Conservation (phyloP, 225 moss, liverwort and hornwort genomes). For the Takakia lepidozioides region DNA sequence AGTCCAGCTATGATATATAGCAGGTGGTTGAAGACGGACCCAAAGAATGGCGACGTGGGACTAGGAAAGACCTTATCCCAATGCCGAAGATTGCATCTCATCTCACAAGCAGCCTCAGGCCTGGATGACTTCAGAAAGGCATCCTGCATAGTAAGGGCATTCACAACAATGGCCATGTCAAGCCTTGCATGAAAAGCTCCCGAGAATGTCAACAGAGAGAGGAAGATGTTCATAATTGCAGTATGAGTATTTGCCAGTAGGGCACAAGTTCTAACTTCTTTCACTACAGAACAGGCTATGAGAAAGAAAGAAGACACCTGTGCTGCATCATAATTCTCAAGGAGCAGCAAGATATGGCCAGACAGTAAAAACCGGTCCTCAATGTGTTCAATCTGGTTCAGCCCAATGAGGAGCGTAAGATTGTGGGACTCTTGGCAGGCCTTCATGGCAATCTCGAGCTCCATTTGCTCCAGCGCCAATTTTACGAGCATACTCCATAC, state of each 20-base stretch:
- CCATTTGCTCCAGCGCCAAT: conserved; percentile 34
- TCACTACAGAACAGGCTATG: no score
- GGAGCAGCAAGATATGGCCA: conserved; percentile 29
- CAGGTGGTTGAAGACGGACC: not conserved
- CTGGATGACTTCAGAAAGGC: conserved; percentile 34
- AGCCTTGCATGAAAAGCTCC: not conserved
- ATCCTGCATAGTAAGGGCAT: conserved; percentile 20
- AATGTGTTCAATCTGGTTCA: conserved; percentile 43
- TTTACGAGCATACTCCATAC: conserved; percentile 35
- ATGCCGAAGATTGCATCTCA: conserved; percentile 61
- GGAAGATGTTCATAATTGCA: no score
- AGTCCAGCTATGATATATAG: not conserved
- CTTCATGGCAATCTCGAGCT: conserved; percentile 49
- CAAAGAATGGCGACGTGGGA: not conserved
- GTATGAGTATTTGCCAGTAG: no score
- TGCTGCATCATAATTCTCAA: conserved; percentile 35
- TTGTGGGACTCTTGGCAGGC: conserved; percentile 49
- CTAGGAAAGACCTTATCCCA: conserved; percentile 54
- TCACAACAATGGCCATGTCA: no score
- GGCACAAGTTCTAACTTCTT: no score
- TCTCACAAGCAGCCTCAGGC: conserved; percentile 24
- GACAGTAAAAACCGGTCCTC: conserved; percentile 51
- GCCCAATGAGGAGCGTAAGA: conserved; percentile 19
- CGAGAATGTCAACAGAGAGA: no score
- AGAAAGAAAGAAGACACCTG: no score